Base-by-base conservation (phyloP, 345 rosid genomes). In the Combretum micranthum region DNA sequence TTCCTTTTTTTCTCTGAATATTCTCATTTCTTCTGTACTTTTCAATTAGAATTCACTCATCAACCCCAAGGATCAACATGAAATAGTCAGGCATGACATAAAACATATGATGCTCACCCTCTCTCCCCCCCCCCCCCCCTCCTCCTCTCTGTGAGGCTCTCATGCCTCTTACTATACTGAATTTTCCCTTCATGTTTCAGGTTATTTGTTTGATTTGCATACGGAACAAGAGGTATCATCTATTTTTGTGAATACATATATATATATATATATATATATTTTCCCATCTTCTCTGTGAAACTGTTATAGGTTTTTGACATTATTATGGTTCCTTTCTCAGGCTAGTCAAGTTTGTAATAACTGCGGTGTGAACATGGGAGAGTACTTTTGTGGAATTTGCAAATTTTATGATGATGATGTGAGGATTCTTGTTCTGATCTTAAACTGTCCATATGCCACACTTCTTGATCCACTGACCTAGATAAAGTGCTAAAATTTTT, bases 401-500 rank as follows among this genome's bases (percentile, higher is more conserved):
- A 87, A 81, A 56, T 90, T 90, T 71, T 87, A 78, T 39, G 88
- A 87, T 22, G 91, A 85, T 66, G 82, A 85, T 64, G 93, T 87
- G 59, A 83, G 73, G 20, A 43, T 2, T 9, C 25, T 16, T 20
- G 45, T 14, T 52, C 44, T 20, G 16, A 14, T 22, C 43, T 65
- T 42, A 18, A 8, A 2, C 61, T 45, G 21, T 19, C 14, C 52
- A 42, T 20, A n/a, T 22, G 10, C 13, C 32, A 16, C 46, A 14
- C 26, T 13, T 42, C 55, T 20, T 20, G 42, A 49, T 32, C n/a
- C 17, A 1, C 37, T 7, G 18, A n/a, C 18, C 15, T 18, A 42
- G n/a, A 15, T 20, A 20, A 20, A 21, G 53, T 55, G 51, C 44
- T 9, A 53, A 1, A 47, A n/a, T n/a, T n/a, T 45, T 2, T 25